phyloP scores from a whole-genome alignment of 176 grass and related monocot species.

The Carex pumila region DNA sequence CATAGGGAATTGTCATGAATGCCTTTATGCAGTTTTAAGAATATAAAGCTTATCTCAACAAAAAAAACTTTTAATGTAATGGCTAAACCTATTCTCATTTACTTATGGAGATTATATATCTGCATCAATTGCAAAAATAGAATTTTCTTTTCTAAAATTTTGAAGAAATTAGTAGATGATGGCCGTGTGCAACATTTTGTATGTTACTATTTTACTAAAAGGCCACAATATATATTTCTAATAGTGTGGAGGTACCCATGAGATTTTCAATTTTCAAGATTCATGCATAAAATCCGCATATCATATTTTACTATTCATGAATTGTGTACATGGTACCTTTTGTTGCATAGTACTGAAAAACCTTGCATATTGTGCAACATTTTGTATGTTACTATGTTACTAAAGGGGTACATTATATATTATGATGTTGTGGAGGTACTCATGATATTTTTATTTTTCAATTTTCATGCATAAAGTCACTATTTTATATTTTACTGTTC shows the following conservation, averaged over 20 bases:
- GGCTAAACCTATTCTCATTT: background rate
- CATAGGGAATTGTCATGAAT: background rate
- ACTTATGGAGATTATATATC: background rate
- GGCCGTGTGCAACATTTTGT: background rate
- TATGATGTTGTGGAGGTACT: background rate
- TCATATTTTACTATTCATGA: background rate
- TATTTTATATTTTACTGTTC: background rate
- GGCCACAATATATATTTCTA: background rate
- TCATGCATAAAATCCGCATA: too few relatives aligned
- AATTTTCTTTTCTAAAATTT: background rate
- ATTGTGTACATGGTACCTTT: background rate
- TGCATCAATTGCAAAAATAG: background rate
- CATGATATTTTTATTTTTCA: background rate
- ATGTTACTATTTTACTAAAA: background rate
- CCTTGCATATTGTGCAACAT: background rate
- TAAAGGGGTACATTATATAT: background rate
- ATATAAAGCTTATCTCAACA: background rate
- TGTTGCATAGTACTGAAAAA: too few relatives aligned
- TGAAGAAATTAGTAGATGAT: background rate
- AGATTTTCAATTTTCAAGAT: conserved; percentile 28
- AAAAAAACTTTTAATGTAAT: background rate
- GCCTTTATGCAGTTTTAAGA: background rate
- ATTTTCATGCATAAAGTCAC: background rate
- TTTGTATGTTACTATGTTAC: background rate
- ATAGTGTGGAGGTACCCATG: background rate